phyloP scores from a whole-genome alignment of 78 protist species.

The Diacronema lutheri region DNA sequence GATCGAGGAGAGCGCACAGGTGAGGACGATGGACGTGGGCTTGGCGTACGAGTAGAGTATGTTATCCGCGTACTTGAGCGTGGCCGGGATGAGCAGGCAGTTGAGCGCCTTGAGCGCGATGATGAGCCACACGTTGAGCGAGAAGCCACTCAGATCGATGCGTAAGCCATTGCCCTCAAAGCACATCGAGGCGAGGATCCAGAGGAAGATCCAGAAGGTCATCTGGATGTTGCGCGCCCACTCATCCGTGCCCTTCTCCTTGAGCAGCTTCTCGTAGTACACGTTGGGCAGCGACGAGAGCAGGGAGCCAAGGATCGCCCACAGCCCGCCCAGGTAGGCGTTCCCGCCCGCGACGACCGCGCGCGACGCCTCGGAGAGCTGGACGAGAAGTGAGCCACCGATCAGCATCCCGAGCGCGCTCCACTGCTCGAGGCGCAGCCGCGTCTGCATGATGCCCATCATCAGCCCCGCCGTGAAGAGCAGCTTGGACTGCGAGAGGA shows the following conservation, averaged over 20 bases:
- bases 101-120: not conserved
- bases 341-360: not conserved
- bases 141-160: not conserved
- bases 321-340: not conserved
- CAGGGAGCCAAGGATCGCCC: not conserved
- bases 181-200: not conserved
- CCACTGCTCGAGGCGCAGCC: not conserved
- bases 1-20: not conserved
- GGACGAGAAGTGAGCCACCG: not conserved
- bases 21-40: constrained; percentile 16
- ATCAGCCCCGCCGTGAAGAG: constrained; percentile 13
- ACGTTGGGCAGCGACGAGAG: constrained; percentile 18
- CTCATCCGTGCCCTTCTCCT: not conserved
- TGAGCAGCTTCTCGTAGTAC: constrained; percentile 5
- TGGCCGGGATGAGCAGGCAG: constrained; percentile 15
- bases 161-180: no score
- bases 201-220: constrained; percentile 3
- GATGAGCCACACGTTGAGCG: not conserved
- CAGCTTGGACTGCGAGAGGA: constrained; percentile 12
- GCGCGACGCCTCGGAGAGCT: not conserved
- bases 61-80: not conserved
- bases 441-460: not conserved
- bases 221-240: constrained; percentile 8
- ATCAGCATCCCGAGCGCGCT: constrained; percentile 4
- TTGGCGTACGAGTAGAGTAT: not conserved